Percentiles rank a stretch among this genome's conserved stretches.
phyloP scores from a whole-genome alignment of 768 basidiomycete species.

The Boletellus ananas region DNA sequence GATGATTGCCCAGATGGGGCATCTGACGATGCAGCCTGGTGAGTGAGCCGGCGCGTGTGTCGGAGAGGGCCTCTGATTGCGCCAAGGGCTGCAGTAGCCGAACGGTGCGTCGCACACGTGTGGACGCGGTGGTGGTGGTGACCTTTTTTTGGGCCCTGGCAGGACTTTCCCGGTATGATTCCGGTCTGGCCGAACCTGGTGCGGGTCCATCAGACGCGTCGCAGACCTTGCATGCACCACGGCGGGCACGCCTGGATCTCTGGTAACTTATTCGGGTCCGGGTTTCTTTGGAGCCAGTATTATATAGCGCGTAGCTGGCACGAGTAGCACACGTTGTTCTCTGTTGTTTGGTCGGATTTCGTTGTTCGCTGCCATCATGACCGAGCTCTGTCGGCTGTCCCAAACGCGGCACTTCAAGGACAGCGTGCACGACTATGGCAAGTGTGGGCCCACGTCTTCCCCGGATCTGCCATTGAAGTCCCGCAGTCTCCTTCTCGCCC shows the following conservation, averaged over 20 bases:
- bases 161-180: constrained; percentile 10
- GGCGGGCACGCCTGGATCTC: neutral
- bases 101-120: constrained; percentile 10
- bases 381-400: constrained; percentile 1
- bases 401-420: constrained; percentile 34
- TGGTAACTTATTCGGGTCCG: constrained; percentile 13
- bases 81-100: neutral
- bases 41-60: constrained; percentile 1
- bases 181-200: constrained; percentile 2
- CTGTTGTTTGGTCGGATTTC: neutral
- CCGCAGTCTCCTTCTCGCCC: constrained; percentile 28
- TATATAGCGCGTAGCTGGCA: neutral
- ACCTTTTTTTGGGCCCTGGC: neutral
- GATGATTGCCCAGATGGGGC: constrained; percentile 19
- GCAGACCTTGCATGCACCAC: too few relatives aligned
- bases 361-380: neutral
- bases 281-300: too few relatives aligned
- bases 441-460: constrained; percentile 2
- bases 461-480: neutral
- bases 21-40: constrained; percentile 18
- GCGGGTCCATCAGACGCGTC: neutral
- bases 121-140: too few relatives aligned
- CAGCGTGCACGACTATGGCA: constrained; percentile 42
- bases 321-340: neutral
- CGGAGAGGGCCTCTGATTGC: neutral